A percentile compares a stretch with the other conserved stretches of the same genome.
phyloP scores from a whole-genome alignment of 495 filamentous ascomycete species.

The Evansstolkia leycettana region DNA sequence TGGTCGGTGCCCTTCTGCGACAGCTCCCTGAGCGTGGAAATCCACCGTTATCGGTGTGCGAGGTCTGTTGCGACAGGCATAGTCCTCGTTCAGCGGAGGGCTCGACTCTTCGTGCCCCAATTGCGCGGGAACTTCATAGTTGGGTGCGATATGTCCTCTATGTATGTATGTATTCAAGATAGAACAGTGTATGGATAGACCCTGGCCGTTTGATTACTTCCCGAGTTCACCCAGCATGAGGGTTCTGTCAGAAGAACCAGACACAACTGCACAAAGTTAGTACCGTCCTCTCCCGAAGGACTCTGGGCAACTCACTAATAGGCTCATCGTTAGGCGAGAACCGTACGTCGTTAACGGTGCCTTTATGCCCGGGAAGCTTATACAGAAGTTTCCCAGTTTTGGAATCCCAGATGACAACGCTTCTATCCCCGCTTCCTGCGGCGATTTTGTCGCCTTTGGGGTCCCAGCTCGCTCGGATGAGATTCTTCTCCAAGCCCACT shows the following conservation, averaged over 20 bases:
- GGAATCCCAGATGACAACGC: constrained; percentile 79
- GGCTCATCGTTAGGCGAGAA: constrained; percentile 77
- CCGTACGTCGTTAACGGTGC: constrained; percentile 87
- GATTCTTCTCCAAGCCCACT: constrained; percentile 78
- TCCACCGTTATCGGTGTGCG: too few species aligned
- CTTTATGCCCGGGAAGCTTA: constrained; percentile 91
- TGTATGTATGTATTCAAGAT: too few species aligned
- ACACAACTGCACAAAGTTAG: constrained; percentile 52
- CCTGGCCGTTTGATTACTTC: constrained; percentile 39
- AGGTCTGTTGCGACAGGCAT: too few species aligned
- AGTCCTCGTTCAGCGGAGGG: too few species aligned
- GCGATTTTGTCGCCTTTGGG: constrained; percentile 74
- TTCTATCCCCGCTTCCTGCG: constrained; percentile 82
- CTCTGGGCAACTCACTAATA: constrained; percentile 62
- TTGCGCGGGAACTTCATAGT: too few species aligned
- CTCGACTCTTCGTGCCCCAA: too few species aligned
- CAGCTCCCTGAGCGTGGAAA: too few species aligned
- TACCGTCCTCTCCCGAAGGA: background rate
- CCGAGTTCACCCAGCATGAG: constrained; percentile 68
- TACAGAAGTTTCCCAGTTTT: constrained; percentile 77
- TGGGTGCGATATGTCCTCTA: too few species aligned
- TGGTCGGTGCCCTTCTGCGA: too few species aligned
- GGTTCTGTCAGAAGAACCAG: constrained; percentile 71
- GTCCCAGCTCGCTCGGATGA: constrained; percentile 87
- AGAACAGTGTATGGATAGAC: too few species aligned